phyloP scores from a whole-genome alignment of 164 flowering plant genomes.

The Amborella trichopoda region DNA sequence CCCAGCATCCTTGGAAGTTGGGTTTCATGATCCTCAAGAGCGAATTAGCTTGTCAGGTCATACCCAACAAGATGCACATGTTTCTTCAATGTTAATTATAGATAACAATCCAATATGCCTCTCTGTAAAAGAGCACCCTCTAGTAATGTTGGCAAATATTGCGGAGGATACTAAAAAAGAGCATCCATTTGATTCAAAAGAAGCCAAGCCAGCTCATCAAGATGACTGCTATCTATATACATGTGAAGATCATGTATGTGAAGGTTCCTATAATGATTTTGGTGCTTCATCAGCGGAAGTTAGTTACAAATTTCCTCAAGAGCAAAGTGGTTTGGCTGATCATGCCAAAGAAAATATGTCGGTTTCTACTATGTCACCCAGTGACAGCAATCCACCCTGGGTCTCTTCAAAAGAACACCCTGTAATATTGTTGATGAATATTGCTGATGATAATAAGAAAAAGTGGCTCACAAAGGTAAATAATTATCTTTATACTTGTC shows the following conservation, averaged over 20 bases:
- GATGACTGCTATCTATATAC: conserved; percentile 22
- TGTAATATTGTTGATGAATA: conserved; percentile 74
- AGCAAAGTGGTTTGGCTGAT: conserved; percentile 1
- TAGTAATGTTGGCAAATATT: no score
- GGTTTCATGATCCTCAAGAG: no score
- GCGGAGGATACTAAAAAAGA: no score
- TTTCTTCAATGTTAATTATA: no score
- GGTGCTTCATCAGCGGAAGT: conserved; percentile 11
- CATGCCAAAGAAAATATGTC: conserved; percentile 12
- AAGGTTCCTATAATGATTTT: conserved; percentile 13
- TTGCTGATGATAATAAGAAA: conserved; percentile 71
- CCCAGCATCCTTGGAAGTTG: no score
- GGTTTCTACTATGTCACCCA: conserved; percentile 6
- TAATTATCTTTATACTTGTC: background rate
- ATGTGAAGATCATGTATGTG: conserved; percentile 11
- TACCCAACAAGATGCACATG: no score
- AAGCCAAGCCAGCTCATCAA: conserved; percentile 37
- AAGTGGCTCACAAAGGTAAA: conserved; percentile 50
- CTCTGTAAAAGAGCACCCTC: no score
- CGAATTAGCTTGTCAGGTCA: no score
- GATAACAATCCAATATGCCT: no score
- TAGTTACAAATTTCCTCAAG: conserved; percentile 6
- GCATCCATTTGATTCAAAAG: no score
- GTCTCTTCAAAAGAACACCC: conserved; percentile 11
- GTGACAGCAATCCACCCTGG: no score